Percentiles rank a stretch among this genome's conserved stretches.
phyloP scores from a whole-genome alignment of 768 basidiomycete genomes.

The Tricholoma sp. region DNA sequence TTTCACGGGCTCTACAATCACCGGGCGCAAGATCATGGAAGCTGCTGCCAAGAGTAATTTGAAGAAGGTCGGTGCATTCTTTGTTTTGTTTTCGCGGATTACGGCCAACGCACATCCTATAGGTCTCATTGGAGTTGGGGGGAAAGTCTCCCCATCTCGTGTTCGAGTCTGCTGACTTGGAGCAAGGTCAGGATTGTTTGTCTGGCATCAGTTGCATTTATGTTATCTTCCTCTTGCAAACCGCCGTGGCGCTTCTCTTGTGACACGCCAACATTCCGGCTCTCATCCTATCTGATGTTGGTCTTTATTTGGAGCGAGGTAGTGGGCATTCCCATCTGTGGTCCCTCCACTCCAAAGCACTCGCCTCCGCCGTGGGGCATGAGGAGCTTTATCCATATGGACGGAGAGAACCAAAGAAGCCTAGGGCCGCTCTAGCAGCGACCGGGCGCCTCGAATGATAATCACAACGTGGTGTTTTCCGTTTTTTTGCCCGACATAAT shows the following conservation, averaged over 20 bases:
- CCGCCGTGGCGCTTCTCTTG: not conserved
- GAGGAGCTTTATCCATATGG: not conserved
- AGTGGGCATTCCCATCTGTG: not conserved
- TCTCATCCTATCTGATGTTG: not conserved
- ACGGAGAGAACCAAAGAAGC: not conserved
- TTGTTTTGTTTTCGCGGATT: not conserved
- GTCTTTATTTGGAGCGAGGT: not conserved
- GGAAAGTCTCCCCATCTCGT: constrained; percentile 89
- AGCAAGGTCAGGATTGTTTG: constrained; percentile 53
- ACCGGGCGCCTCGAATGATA: not conserved
- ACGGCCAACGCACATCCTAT: constrained; percentile 10
- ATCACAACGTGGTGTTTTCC: not conserved
- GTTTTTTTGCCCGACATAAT: not conserved
- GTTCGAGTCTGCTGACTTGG: constrained; percentile 88
- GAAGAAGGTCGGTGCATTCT: constrained; percentile 61
- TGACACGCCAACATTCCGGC: not conserved
- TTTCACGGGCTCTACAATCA: constrained; percentile 89
- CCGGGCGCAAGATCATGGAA: constrained; percentile 86
- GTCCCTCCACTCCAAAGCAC: not conserved
- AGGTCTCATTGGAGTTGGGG: constrained; percentile 90
- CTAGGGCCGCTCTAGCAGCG: not conserved
- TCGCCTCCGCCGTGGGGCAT: not conserved
- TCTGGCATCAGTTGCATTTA: not conserved
- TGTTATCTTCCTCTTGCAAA: not conserved
- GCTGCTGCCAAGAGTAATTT: constrained; percentile 91